phyloP scores from a whole-genome alignment of 2,329 filamentous ascomycete species.

The Raffaelea arxii region DNA sequence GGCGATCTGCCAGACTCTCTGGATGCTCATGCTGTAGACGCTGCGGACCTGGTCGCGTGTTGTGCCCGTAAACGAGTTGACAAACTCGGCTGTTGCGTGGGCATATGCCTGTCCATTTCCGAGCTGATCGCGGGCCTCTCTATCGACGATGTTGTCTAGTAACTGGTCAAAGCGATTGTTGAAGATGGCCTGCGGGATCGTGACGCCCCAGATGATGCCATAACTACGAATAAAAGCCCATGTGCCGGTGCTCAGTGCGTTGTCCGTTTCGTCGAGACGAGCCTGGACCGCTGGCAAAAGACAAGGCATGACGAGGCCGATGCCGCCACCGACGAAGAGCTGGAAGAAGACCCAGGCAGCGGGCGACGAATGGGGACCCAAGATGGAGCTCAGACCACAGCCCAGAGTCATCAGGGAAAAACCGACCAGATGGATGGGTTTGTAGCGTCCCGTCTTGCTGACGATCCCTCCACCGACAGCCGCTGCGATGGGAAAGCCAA shows the following conservation, averaged over 20 bases:
- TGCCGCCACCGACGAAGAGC: slow-evolving; percentile 23
- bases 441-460: slow-evolving; percentile 9
- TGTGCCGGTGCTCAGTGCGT: slow-evolving; percentile 25
- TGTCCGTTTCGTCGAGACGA: slow-evolving; percentile 23
- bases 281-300: slow-evolving; percentile 28
- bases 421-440: slow-evolving; percentile 26
- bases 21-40: slow-evolving; percentile 9
- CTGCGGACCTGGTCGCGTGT: slow-evolving; percentile 13
- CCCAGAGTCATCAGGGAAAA: slow-evolving; percentile 20
- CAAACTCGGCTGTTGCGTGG: slow-evolving; percentile 13
- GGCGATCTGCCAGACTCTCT: slow-evolving; percentile 16
- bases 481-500: slow-evolving; percentile 9
- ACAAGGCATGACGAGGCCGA: slow-evolving; percentile 25
- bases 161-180: slow-evolving; percentile 18
- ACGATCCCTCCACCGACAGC: slow-evolving; percentile 8
- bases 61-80: slow-evolving; percentile 7
- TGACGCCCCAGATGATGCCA: slow-evolving; percentile 28
- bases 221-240: slow-evolving; percentile 28
- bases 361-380: slow-evolving; percentile 16
- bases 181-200: slow-evolving; percentile 26
- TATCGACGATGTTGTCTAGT: slow-evolving; percentile 7
- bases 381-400: slow-evolving; percentile 15
- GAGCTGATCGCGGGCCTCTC: slow-evolving; percentile 5
- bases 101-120: slow-evolving; percentile 17
- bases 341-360: slow-evolving; percentile 22